Conservation (phyloP, 441 rosid genomes). For the Adansonia madagascariensis region DNA sequence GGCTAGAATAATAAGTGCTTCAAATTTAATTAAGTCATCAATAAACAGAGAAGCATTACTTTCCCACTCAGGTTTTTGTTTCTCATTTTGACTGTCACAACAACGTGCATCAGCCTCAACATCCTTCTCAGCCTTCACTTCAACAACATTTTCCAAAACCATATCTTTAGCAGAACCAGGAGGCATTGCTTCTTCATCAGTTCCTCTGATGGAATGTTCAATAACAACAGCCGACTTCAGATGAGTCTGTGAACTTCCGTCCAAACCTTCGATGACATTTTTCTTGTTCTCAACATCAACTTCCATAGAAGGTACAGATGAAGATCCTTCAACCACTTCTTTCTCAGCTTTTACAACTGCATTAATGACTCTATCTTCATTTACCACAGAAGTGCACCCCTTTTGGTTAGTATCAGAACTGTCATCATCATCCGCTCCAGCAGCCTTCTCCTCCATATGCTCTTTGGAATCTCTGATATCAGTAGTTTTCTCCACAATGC, state of each 20-base stretch:
- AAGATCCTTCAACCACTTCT: constrained; percentile 42
- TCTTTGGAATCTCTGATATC: constrained; percentile 35
- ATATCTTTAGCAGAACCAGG: constrained; percentile 36
- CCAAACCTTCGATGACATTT: constrained; percentile 33
- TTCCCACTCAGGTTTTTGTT: constrained; percentile 36
- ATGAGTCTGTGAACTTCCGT: constrained; percentile 31
- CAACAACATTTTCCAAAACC: constrained; percentile 39
- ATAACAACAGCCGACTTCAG: constrained; percentile 37
- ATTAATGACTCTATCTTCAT: constrained; percentile 39
- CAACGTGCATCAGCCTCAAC: constrained; percentile 35
- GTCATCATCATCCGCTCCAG: constrained; percentile 33
- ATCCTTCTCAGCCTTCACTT: constrained; percentile 41
- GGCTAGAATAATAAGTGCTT: not conserved
- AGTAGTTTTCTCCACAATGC: constrained; percentile 33
- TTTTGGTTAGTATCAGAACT: constrained; percentile 33
- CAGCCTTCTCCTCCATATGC: constrained; percentile 36
- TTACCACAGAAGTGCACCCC: constrained; percentile 23
- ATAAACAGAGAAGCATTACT: constrained; percentile 26
- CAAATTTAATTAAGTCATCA: constrained; percentile 8
- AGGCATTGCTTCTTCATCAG: constrained; percentile 33
- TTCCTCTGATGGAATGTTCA: constrained; percentile 33
- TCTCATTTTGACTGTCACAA: constrained; percentile 30
- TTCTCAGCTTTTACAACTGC: constrained; percentile 36
- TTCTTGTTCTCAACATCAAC: constrained; percentile 40
- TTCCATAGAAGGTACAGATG: constrained; percentile 27